Base-by-base conservation (phyloP, 495 filamentous ascomycete genomes). In the Aspergillus conjunctus region DNA sequence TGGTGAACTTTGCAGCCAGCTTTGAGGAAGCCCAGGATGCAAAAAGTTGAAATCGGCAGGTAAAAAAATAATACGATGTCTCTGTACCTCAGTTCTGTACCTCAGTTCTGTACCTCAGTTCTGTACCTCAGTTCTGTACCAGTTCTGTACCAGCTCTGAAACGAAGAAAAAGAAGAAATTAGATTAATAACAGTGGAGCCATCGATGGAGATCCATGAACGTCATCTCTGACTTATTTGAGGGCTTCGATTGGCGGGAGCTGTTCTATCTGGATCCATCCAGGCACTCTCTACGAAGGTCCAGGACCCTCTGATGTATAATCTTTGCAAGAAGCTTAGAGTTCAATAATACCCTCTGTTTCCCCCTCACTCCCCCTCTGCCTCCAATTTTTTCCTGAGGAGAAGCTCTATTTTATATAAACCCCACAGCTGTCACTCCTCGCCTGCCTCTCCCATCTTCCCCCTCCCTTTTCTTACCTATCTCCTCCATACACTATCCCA, bases 261-360 rank as follows among this genome's bases (percentile, higher is more conserved):
- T 50, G 26, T 17, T 58, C n/a, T 37, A 50, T 58, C 48, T 20
- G 48, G 26, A 49, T 49, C 39, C n/a, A 56, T 55, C 17, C 37
- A 30, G 33, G 14, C 20, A 17, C 18, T 45, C 26, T n/a, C n/a
- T n/a, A n/a, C n/a, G n/a, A n/a, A n/a, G n/a, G n/a, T n/a, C n/a
- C n/a, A n/a, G n/a, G 44, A 46, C n/a, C n/a, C n/a, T 8, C 44
- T 46, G n/a, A 10, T 34, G 26, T 37, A 52, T 52, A n/a, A 26
- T 26, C 5, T 26, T 26, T 26, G 26, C 26, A 26, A 26, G 26
- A 26, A 26, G 26, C 26, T 26, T 26, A 26, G 5, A 26, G 5
- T 26, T 26, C 26, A 26, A 26, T 26, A 26, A 26, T 26, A 54
- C 41, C 10, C 39, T 53, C 37, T 26, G 26, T 26, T 26, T 14